phyloP scores from a whole-genome alignment of 108 stramenopile genomes.

The Discostella pseudostelligera region DNA sequence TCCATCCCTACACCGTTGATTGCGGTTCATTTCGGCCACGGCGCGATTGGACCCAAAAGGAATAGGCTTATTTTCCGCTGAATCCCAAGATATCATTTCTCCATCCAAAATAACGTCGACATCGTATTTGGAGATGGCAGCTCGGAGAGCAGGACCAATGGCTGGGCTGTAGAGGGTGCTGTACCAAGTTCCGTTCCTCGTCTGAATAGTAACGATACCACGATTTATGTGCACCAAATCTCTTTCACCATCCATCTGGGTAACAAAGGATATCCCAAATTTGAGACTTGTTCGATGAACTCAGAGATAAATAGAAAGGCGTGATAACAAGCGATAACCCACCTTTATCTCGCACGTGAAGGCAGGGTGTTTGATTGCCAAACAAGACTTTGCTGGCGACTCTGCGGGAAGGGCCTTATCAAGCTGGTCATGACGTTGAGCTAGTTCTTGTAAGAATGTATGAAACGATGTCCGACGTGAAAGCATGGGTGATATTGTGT shows the following conservation, averaged over 20 bases:
- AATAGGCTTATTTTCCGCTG: conserved; percentile 48
- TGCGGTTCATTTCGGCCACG: conserved; percentile 62
- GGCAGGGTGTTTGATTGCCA: conserved; percentile 71
- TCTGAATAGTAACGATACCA: conserved; percentile 59
- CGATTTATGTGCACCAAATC: conserved; percentile 65
- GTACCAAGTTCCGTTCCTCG: conserved; percentile 43
- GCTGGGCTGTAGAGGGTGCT: conserved; percentile 75
- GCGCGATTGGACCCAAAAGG: conserved; percentile 80
- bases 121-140: conserved; percentile 56
- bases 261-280: background rate
- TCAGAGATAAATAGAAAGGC: no score
- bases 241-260: conserved; percentile 76
- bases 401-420: conserved; percentile 27
- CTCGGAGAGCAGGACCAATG: conserved; percentile 70
- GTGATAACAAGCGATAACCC: background rate
- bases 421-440: conserved; percentile 46
- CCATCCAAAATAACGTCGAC: conserved; percentile 85
- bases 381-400: conserved; percentile 32
- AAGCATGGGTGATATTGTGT: conserved; percentile 75
- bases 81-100: conserved; percentile 80
- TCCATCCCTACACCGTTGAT: conserved; percentile 50
- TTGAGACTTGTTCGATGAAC: background rate
- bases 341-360: conserved; percentile 76
- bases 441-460: conserved; percentile 51
- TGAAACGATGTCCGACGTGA: conserved; percentile 61